A percentile compares a stretch with the other conserved stretches of the same genome.
phyloP scores from a whole-genome alignment of 2,329 filamentous ascomycete species.

The Neurospora crassa region DNA sequence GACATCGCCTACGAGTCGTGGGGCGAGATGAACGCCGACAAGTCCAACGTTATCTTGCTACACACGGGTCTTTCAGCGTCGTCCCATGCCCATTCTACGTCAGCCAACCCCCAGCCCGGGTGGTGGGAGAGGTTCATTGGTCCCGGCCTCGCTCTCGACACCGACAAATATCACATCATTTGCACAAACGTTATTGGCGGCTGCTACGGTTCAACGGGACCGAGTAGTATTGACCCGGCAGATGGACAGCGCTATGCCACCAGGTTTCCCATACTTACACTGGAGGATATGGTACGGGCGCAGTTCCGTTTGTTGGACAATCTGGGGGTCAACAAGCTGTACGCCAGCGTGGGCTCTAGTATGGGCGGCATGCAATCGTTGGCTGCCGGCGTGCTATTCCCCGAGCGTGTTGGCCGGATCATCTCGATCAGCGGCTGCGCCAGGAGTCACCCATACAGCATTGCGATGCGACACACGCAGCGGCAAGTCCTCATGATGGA shows the following conservation, averaged over 20 bases:
- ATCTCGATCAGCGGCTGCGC: constrained; percentile 91
- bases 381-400: constrained; percentile 75
- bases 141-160: constrained; percentile 74
- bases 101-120: constrained; percentile 73
- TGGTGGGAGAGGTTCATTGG: constrained; percentile 99
- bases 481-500: constrained; percentile 99
- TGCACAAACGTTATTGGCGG: constrained; percentile 96
- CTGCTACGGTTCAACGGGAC: constrained; percentile 92
- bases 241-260: constrained; percentile 87
- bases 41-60: constrained; percentile 80
- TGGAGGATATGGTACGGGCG: constrained; percentile 95
- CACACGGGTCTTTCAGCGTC: constrained; percentile 96
- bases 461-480: constrained; percentile 97
- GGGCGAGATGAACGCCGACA: constrained; percentile 71
- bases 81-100: constrained; percentile 91
- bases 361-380: constrained; percentile 99
- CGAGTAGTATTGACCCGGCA: constrained; percentile 76
- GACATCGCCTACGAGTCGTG: constrained; percentile 90
- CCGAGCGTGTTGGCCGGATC: constrained; percentile 69
- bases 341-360: constrained; percentile 88
- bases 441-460: constrained; percentile 91
- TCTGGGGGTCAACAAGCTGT: constrained; percentile 66
- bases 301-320: constrained; percentile 83
- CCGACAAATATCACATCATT: constrained; percentile 82
- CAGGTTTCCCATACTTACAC: constrained; percentile 86